Evolutionary conservation across 768 basidiomycete genomes (phyloP).

Genomic region (Suillus fuscotomentosus): DNA sequence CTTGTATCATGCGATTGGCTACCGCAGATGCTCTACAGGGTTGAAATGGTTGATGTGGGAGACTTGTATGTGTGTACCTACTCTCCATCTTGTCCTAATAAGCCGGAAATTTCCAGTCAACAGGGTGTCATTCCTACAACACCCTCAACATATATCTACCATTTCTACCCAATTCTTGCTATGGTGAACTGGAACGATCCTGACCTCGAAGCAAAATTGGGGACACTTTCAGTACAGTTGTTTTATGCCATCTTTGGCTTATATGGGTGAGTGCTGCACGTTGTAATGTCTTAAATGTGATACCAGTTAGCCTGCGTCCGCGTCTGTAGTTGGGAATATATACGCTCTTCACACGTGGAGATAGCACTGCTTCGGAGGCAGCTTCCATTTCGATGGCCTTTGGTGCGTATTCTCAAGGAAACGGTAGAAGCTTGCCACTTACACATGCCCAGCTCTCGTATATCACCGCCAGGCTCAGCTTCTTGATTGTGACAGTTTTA

Average conservation of each 20-base stretch:
- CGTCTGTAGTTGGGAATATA: neutral
- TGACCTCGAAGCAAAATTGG: neutral
- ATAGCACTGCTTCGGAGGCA: neutral
- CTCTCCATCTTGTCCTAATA: neutral
- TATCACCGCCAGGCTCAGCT: neutral
- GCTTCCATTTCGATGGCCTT: neutral
- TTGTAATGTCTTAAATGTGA: neutral
- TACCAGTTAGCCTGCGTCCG: no score
- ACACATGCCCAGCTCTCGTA: neutral
- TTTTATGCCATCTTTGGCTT: neutral
- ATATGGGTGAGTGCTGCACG: neutral
- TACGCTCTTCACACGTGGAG: neutral
- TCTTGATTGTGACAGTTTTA: neutral
- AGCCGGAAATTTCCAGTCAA: no score
- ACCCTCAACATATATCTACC: no score
- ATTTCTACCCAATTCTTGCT: neutral
- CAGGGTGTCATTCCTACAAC: neutral
- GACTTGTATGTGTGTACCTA: neutral
- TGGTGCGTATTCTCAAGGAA: neutral
- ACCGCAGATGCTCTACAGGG: neutral
- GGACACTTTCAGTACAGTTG: neutral
- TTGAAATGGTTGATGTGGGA: neutral
- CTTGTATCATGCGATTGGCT: neutral
- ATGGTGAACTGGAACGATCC: conserved; percentile 1
- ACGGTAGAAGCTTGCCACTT: neutral